phyloP scores from a whole-genome alignment of 176 grass and related monocot genomes.

The Ananas comosus region DNA sequence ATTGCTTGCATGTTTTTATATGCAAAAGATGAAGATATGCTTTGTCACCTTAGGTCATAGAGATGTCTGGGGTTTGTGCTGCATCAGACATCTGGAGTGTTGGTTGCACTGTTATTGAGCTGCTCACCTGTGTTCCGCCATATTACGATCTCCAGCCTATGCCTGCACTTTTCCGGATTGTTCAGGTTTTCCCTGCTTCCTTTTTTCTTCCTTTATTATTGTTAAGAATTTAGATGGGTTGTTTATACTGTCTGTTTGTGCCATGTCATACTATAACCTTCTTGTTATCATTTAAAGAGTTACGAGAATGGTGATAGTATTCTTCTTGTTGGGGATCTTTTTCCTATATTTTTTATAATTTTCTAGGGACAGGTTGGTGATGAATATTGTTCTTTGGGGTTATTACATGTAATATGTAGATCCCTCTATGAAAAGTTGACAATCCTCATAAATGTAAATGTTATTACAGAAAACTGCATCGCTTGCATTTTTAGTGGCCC shows the following conservation, averaged over 20 bases:
- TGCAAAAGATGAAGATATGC: neutral
- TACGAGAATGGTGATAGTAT: neutral
- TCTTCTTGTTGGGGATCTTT: neutral
- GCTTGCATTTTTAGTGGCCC: too few relatives aligned
- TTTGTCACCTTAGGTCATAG: conserved; percentile 59
- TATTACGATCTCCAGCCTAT: conserved; percentile 99
- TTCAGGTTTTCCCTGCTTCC: conserved; percentile 46
- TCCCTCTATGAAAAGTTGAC: too few relatives aligned
- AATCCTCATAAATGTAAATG: too few relatives aligned
- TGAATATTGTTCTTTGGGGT: too few relatives aligned
- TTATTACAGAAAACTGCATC: too few relatives aligned
- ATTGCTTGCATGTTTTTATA: neutral
- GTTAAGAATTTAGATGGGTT: neutral
- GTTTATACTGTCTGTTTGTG: neutral
- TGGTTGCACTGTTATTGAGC: conserved; percentile 96
- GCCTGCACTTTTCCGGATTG: conserved; percentile 98
- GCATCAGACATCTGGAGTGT: conserved; percentile 99
- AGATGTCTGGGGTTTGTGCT: conserved; percentile 96
- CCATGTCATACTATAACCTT: neutral
- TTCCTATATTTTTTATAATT: too few relatives aligned
- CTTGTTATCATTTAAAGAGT: neutral
- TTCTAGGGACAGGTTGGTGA: too few relatives aligned
- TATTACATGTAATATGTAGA: too few relatives aligned
- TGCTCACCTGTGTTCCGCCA: conserved; percentile 89
- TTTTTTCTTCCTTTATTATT: conserved; percentile 2